phyloP scores from a whole-genome alignment of 192 early-diverging fungal species.

The Chytriomyces sp. region DNA sequence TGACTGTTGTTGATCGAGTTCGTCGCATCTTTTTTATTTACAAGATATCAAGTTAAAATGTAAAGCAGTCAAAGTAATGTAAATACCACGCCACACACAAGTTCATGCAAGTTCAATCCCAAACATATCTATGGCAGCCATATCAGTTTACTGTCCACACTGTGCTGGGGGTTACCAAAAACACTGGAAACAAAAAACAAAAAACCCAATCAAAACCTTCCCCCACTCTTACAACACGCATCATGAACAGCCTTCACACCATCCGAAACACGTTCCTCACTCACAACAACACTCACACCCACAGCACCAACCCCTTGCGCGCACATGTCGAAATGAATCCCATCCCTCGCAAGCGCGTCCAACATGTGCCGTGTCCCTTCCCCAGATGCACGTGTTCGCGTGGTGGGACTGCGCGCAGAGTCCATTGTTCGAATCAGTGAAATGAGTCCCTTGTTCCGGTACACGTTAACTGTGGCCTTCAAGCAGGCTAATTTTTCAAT shows the following conservation, averaged over 20 bases:
- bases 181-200: too few species aligned
- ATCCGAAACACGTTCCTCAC: constrained; percentile 3
- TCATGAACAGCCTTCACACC: constrained; percentile 21
- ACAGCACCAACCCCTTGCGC: constrained; percentile 13
- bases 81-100: too few species aligned
- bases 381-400: background rate
- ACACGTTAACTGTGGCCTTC: background rate
- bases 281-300: constrained; percentile 26
- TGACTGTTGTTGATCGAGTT: too few species aligned
- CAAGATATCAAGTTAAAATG: too few species aligned
- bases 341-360: background rate
- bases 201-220: background rate
- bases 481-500: constrained; percentile 4
- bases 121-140: too few species aligned
- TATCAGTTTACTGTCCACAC: too few species aligned
- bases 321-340: constrained; percentile 31
- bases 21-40: too few species aligned
- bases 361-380: constrained; percentile 1
- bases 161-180: too few species aligned
- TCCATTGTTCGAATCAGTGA: constrained; percentile 2
- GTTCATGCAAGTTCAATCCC: too few species aligned
- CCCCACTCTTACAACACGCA: background rate
- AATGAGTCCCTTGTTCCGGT: constrained; percentile 9
- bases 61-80: too few species aligned
- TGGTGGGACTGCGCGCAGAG: too few species aligned